Percentiles rank a stretch among this genome's conserved stretches.
phyloP scores from a whole-genome alignment of 768 basidiomycete species.

The Dacryopinax spathularia region DNA sequence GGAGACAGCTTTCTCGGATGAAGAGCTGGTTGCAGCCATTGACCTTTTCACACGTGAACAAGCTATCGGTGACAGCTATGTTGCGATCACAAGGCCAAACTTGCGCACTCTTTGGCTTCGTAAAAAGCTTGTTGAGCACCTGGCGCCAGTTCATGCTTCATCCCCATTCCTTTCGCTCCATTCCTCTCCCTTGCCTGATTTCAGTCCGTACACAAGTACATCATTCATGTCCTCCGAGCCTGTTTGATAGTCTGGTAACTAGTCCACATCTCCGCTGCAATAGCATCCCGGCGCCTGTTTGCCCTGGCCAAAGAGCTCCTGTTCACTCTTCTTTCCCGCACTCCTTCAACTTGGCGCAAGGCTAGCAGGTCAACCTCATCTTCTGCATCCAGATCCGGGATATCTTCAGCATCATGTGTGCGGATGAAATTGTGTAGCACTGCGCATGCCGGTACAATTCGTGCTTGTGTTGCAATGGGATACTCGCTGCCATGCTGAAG shows the following conservation, averaged over 20 bases:
- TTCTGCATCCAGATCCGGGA: not conserved
- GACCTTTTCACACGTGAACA: not conserved
- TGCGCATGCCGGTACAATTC: slow-evolving; percentile 13
- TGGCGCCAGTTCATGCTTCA: not conserved
- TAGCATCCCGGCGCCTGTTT: slow-evolving; percentile 16
- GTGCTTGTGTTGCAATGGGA: slow-evolving; percentile 11
- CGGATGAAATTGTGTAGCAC: slow-evolving; percentile 20
- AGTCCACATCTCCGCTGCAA: slow-evolving; percentile 24
- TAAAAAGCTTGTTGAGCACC: not conserved
- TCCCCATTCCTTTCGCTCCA: not conserved
- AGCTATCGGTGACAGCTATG: not conserved
- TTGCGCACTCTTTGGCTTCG: not conserved
- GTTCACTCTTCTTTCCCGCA: not conserved
- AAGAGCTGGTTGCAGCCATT: not conserved
- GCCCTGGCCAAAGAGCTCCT: not conserved
- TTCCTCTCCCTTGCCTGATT: not conserved
- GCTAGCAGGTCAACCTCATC: not conserved
- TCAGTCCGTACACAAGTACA: not conserved
- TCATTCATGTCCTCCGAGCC: not conserved
- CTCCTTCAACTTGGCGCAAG: not conserved
- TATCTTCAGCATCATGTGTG: slow-evolving; percentile 13
- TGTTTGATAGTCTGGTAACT: slow-evolving; percentile 11
- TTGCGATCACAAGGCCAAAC: not conserved
- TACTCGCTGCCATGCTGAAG: slow-evolving; percentile 11
- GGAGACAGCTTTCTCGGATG: not conserved